A percentile compares a stretch with the other conserved stretches of the same genome.
These are phyloP conservation scores for Citrullus mucosospermus DNA, from an alignment of 306 rosid species.

Conservation along the genomic window DNA sequence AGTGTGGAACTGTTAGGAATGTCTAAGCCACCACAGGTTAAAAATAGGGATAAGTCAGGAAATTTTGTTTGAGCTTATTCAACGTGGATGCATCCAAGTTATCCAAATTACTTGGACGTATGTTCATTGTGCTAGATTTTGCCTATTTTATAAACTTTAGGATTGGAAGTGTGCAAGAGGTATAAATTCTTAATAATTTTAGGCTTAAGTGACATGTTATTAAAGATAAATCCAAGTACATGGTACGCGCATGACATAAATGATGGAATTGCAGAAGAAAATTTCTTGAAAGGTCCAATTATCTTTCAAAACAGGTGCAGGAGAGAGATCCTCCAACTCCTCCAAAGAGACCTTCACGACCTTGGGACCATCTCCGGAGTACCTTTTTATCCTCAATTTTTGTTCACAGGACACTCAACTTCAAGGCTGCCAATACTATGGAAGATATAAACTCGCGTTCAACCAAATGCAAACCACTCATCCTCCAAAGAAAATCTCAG, in stretches of 20 bases:
- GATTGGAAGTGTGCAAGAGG: not conserved
- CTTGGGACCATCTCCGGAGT: not conserved
- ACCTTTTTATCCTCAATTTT: not conserved
- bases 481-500: not conserved
- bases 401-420: not conserved
- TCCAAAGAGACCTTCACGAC: not conserved
- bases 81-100: not conserved
- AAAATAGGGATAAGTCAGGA: not conserved
- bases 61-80: not conserved
- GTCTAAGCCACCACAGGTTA: not conserved
- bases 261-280: not conserved
- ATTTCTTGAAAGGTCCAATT: not conserved
- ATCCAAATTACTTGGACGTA: not conserved
- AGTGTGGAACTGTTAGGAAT: not conserved
- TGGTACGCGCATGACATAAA: not conserved
- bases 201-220: not conserved
- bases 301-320: not conserved
- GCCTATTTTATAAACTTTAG: not conserved
- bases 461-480: not conserved
- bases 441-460: not conserved
- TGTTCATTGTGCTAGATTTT: not conserved
- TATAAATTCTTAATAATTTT: not conserved
- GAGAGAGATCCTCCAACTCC: not conserved
- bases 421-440: not conserved
- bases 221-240: not conserved